Conservation (phyloP, 2,329 filamentous ascomycete genomes). For the Aureobasidium sp. region DNA sequence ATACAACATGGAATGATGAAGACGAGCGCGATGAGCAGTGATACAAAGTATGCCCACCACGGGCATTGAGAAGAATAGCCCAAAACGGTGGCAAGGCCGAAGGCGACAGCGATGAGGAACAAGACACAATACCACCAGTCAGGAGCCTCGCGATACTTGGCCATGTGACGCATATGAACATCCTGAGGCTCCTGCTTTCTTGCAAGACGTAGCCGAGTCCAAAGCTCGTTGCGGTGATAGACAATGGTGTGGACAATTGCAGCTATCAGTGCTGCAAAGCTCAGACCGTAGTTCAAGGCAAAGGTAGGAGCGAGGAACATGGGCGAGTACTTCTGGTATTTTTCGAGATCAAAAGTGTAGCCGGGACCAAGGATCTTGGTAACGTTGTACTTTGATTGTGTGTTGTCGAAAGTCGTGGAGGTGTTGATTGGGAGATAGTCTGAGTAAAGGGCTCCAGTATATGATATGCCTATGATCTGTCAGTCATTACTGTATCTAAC, state of each 20-base stretch:
- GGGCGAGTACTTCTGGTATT: constrained; percentile 72
- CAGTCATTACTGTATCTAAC: not conserved
- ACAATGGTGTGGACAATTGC: constrained; percentile 72
- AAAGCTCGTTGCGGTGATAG: constrained; percentile 79
- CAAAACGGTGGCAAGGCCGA: constrained; percentile 20
- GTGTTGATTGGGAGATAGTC: constrained; percentile 83
- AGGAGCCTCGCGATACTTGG: constrained; percentile 68
- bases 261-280: constrained; percentile 74
- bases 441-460: constrained; percentile 68
- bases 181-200: constrained; percentile 47
- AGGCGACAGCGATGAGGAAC: constrained; percentile 10
- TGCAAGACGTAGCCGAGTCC: constrained; percentile 57
- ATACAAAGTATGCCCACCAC: constrained; percentile 24
- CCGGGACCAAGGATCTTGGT: constrained; percentile 68
- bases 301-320: constrained; percentile 84
- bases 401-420: constrained; percentile 77
- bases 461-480: constrained; percentile 45
- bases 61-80: constrained; percentile 3
- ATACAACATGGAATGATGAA: constrained; percentile 88
- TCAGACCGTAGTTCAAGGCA: constrained; percentile 75
- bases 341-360: constrained; percentile 67
- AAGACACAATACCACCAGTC: constrained; percentile 60
- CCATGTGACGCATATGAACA: constrained; percentile 75
- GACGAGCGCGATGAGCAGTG: constrained; percentile 65
- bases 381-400: constrained; percentile 69